Evolutionary conservation across 2,329 filamentous ascomycete species (phyloP).

Genomic region (Eutypa lata): DNA sequence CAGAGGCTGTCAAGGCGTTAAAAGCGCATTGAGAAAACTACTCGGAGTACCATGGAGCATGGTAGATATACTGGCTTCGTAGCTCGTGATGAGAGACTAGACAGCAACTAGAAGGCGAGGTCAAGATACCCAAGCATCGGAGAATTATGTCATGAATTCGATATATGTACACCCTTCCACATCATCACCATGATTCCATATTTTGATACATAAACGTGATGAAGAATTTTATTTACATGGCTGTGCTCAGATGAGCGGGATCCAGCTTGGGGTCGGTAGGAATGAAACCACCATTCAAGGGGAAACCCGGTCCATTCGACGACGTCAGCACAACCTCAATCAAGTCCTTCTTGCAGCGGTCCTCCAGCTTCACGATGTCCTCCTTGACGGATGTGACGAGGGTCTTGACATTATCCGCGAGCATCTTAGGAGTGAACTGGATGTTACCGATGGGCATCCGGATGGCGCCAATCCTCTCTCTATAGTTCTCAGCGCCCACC

Average conservation of each 20-base stretch:
- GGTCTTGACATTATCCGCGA: slow-evolving; percentile 78
- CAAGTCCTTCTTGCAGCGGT: slow-evolving; percentile 68
- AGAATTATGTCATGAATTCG: background rate
- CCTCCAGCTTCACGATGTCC: slow-evolving; percentile 65
- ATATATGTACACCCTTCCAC: slow-evolving; percentile 17
- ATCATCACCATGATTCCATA: background rate
- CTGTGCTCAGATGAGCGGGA: slow-evolving; percentile 48
- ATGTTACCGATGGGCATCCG: slow-evolving; percentile 89
- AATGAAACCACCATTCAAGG: slow-evolving; percentile 75
- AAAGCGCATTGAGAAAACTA: slow-evolving; percentile 31
- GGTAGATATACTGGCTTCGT: background rate
- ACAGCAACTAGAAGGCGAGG: background rate
- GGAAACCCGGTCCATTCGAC: slow-evolving; percentile 82
- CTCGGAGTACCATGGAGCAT: background rate
- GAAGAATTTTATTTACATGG: slow-evolving; percentile 44
- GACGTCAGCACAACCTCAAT: slow-evolving; percentile 78
- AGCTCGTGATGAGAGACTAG: background rate
- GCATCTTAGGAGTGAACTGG: slow-evolving; percentile 80
- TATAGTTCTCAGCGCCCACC: slow-evolving; percentile 80
- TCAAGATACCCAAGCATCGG: slow-evolving; percentile 15
- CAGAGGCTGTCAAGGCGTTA: slow-evolving; percentile 49
- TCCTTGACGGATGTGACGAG: slow-evolving; percentile 75
- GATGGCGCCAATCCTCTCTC: slow-evolving; percentile 80
- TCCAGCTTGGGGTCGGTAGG: slow-evolving; percentile 56
- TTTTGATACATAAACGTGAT: background rate